Percentiles rank a stretch among this genome's conserved stretches.
Conservation (phyloP, 768 basidiomycete species). For the Pseudohyphozyma bogoriensis region DNA sequence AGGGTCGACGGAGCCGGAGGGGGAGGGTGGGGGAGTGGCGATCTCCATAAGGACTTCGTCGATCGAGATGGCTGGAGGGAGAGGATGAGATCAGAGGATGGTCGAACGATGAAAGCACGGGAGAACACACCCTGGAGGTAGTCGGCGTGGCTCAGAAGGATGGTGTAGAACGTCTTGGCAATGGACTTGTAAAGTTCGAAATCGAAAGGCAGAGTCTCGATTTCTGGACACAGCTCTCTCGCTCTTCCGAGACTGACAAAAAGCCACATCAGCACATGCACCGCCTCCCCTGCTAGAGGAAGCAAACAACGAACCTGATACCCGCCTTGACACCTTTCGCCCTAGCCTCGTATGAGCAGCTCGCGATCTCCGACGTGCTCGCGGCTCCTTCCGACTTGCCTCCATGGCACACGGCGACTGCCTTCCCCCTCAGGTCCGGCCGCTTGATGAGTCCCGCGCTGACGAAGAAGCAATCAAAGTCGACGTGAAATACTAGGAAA, state of each 20-base stretch:
- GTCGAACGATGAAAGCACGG: too few relatives aligned
- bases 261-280: background rate
- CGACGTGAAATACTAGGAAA: slow-evolving; percentile 44
- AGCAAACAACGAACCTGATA: slow-evolving; percentile 59
- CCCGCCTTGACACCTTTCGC: slow-evolving; percentile 80
- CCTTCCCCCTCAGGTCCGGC: slow-evolving; percentile 73
- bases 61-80: slow-evolving; percentile 88
- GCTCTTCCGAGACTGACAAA: slow-evolving; percentile 62
- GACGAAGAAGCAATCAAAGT: slow-evolving; percentile 94
- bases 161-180: slow-evolving; percentile 82
- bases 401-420: slow-evolving; percentile 92
- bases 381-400: slow-evolving; percentile 47
- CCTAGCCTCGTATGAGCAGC: slow-evolving; percentile 86
- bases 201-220: slow-evolving; percentile 81
- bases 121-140: slow-evolving; percentile 63
- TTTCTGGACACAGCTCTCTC: slow-evolving; percentile 58
- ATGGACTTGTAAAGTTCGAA: slow-evolving; percentile 63
- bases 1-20: slow-evolving; percentile 1
- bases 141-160: slow-evolving; percentile 79
- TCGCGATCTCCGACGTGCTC: slow-evolving; percentile 90
- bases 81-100: too few relatives aligned
- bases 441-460: slow-evolving; percentile 66
- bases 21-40: slow-evolving; percentile 8
- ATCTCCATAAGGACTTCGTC: slow-evolving; percentile 94
- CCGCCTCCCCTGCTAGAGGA: too few relatives aligned